Percentiles rank a stretch among this genome's conserved stretches.
Conservation (phyloP, 2,329 filamentous ascomycete genomes). For the Neonectria faginata region DNA sequence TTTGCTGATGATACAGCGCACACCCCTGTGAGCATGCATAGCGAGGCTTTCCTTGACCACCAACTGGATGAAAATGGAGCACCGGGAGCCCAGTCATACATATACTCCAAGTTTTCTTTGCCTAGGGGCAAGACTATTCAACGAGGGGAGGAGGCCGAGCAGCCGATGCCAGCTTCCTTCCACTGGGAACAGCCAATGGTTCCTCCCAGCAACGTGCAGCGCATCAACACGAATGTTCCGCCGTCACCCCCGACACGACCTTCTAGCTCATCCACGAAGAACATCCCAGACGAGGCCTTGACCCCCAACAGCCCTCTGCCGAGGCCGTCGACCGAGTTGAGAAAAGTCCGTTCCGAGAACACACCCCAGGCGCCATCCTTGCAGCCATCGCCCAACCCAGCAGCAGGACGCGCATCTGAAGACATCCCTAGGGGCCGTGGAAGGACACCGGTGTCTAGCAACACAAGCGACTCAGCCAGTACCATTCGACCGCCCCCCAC, state of each 20-base stretch:
- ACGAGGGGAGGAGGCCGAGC: slow-evolving; percentile 71
- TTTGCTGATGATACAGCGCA: slow-evolving; percentile 73
- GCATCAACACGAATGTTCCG: slow-evolving; percentile 61
- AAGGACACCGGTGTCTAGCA: slow-evolving; percentile 60
- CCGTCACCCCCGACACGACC: slow-evolving; percentile 72
- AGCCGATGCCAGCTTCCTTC: slow-evolving; percentile 64
- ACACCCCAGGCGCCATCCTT: slow-evolving; percentile 51
- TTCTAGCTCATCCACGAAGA: slow-evolving; percentile 64
- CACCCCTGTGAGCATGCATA: slow-evolving; percentile 79
- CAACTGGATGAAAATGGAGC: slow-evolving; percentile 56
- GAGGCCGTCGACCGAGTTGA: slow-evolving; percentile 62
- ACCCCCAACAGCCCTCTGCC: slow-evolving; percentile 49
- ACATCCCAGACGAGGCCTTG: slow-evolving; percentile 53
- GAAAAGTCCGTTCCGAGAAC: slow-evolving; percentile 63
- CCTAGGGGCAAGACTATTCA: slow-evolving; percentile 86
- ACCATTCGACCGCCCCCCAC: slow-evolving; percentile 59
- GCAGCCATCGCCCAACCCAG: slow-evolving; percentile 59
- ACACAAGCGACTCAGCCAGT: slow-evolving; percentile 66
- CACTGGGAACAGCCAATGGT: slow-evolving; percentile 70
- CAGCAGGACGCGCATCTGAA: slow-evolving; percentile 59
- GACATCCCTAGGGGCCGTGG: slow-evolving; percentile 62
- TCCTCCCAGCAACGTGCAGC: slow-evolving; percentile 57
- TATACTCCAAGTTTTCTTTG: slow-evolving; percentile 85
- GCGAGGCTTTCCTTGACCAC: slow-evolving; percentile 73
- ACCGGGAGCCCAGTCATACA: slow-evolving; percentile 78